Base-by-base conservation (phyloP, 768 basidiomycete species). In the Candolleomyces eurysporus region DNA sequence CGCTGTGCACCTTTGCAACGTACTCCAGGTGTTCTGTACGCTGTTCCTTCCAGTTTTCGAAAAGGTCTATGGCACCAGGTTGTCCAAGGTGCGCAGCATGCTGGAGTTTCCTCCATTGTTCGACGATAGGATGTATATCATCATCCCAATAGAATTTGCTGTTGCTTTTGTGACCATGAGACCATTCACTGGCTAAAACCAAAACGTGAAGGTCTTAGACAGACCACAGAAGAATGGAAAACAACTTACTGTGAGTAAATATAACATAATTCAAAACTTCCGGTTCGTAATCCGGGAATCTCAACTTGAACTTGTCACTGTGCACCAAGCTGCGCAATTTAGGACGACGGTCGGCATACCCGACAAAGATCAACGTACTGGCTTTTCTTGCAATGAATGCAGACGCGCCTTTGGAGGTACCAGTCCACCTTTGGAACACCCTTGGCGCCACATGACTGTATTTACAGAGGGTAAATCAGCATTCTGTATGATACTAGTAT, bases 141-240 rank as follows among this genome's bases (percentile, higher is more conserved):
- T 48, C 31, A n/a, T 64, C 65, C 76, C 75, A 78, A 61, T 71
- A 78, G 49, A 68, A 78, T 43, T 67, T 67, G 54, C 72, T 75
- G 2, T 30, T 56, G 10, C 68, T 69, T 5, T 64, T 52, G 51
- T 69, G 62, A 1, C 69, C 69, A 60, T 71, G 69, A 3, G 69
- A 32, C 69, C 71, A 70, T 11, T 69, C 72, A 26, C 71, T 70
- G 32, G 70, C 75, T 77, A 11, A 7, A 6, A 11, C 2, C 36
- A 36, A 61, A 26, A 26, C 2, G 26, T 4, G 4, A 26, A 26
- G 26, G 26, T 26, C 2, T 26, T 4, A 26, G 26, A 26, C 26
- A 2, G 26, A 26, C 26, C 26, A 26, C 26, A 26, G 26, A 26
- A 26, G 4, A 26, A 26, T 2, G 26, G 26, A 26, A 26, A 26